Percentiles rank a stretch among this genome's conserved stretches.
Conservation (phyloP, 148 eudicot species). For the Silene conica region DNA sequence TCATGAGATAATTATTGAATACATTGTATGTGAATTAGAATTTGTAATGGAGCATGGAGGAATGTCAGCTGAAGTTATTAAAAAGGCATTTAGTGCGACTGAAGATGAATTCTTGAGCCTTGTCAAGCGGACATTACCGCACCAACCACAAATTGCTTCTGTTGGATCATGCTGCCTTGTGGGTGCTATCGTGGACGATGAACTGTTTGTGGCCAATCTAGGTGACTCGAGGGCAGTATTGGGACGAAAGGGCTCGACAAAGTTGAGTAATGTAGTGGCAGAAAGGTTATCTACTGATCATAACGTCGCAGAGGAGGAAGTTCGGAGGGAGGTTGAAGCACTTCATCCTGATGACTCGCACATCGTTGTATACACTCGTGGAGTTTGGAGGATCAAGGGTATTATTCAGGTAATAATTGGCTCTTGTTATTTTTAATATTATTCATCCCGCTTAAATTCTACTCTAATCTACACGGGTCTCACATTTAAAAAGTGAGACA, state of each 20-base stretch:
- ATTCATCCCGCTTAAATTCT: no score
- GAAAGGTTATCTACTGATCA: slow-evolving; percentile 56
- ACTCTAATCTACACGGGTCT: no score
- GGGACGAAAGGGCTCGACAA: slow-evolving; percentile 34
- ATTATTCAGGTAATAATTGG: slow-evolving; percentile 46
- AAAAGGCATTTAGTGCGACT: slow-evolving; percentile 53
- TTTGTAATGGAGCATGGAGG: slow-evolving; percentile 43
- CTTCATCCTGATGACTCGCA: slow-evolving; percentile 59
- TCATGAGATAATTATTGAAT: background rate
- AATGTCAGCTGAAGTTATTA: slow-evolving; percentile 40
- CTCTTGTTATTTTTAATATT: background rate
- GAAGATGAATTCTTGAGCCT: slow-evolving; percentile 44
- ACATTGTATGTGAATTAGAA: slow-evolving; percentile 21
- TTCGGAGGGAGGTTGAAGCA: slow-evolving; percentile 53
- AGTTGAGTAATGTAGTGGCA: slow-evolving; percentile 34
- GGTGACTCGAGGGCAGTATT: slow-evolving; percentile 69
- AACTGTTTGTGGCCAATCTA: slow-evolving; percentile 53
- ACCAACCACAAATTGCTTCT: slow-evolving; percentile 38
- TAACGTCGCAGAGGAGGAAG: slow-evolving; percentile 49
- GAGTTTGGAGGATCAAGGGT: slow-evolving; percentile 69
- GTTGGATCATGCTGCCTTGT: slow-evolving; percentile 62
- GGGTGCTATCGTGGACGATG: slow-evolving; percentile 52
- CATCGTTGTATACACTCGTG: slow-evolving; percentile 41
- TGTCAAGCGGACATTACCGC: slow-evolving; percentile 31
- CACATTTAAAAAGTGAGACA: no score